These are phyloP conservation scores for Naganishia antarctica DNA, from an alignment of 768 basidiomycete genomes.

Conservation along the genomic window DNA sequence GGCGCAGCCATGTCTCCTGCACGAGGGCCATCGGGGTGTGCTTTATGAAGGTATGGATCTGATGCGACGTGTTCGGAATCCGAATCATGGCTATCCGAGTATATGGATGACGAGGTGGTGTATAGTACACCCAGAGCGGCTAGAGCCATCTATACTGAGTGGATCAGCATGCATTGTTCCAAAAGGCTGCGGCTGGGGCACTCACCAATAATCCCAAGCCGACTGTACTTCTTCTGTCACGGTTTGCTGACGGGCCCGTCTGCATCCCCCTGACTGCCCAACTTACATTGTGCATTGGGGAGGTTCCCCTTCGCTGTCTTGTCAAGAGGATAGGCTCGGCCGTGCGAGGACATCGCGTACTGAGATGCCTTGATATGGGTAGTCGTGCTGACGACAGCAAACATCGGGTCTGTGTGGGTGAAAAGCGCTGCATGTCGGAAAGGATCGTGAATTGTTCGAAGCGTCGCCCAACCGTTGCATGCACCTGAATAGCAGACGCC, in stretches of 20 bases:
- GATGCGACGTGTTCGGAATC: constrained; percentile 12
- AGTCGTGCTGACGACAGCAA: neutral
- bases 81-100: constrained; percentile 4
- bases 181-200: neutral
- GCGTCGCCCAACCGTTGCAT: too few relatives aligned
- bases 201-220: constrained; percentile 5
- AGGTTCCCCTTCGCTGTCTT: neutral
- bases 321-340: neutral
- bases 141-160: neutral
- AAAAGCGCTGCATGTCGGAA: neutral
- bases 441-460: neutral
- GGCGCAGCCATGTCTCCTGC: constrained; percentile 19
- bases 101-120: neutral
- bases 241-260: neutral
- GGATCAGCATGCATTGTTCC: neutral
- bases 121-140: constrained; percentile 1
- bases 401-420: neutral
- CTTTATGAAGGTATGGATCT: constrained; percentile 7
- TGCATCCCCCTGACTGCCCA: neutral
- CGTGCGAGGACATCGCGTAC: neutral
- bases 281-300: too few relatives aligned
- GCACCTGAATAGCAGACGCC: too few relatives aligned
- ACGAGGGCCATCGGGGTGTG: neutral
- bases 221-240: neutral
- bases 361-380: neutral